phyloP scores from a whole-genome alignment of 2,329 filamentous ascomycete species.

The Alternaria hordeiaustralica region DNA sequence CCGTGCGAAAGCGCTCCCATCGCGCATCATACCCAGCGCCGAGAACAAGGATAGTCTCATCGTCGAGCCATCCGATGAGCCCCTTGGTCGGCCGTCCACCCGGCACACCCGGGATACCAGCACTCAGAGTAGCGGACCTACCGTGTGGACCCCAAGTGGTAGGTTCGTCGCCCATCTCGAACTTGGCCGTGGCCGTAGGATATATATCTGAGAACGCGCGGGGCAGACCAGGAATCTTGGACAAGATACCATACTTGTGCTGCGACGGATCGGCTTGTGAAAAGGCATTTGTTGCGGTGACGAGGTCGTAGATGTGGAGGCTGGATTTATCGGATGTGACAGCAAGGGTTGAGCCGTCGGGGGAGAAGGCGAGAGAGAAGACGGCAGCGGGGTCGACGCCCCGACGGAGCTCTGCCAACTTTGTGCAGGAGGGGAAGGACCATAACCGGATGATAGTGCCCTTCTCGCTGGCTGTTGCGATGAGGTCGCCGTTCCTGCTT shows the following conservation, averaged over 20 bases:
- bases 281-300: conserved; percentile 37
- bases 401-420: conserved; percentile 82
- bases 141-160: conserved; percentile 35
- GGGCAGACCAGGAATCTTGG: conserved; percentile 83
- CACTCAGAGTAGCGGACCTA: conserved; percentile 46
- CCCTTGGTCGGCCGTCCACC: conserved; percentile 75
- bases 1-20: conserved; percentile 78
- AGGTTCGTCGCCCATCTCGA: conserved; percentile 81
- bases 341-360: conserved; percentile 78
- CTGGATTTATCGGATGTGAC: conserved; percentile 97
- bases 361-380: conserved; percentile 87
- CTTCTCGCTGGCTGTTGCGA: conserved; percentile 91
- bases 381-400: conserved; percentile 88
- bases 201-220: conserved; percentile 89
- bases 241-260: conserved; percentile 81
- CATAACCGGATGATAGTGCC: conserved; percentile 91
- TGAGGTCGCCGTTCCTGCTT: conserved; percentile 77
- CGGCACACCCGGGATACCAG: conserved; percentile 60
- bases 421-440: conserved; percentile 78
- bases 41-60: conserved; percentile 75
- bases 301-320: conserved; percentile 90
- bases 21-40: conserved; percentile 80
- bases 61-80: conserved; percentile 81
- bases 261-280: conserved; percentile 27
- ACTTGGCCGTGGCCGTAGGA: conserved; percentile 79